A percentile compares a stretch with the other conserved stretches of the same genome.
Evolutionary conservation across 1,139 yeast species (phyloP).

Genomic region (Blastobotrys capitulatus): DNA sequence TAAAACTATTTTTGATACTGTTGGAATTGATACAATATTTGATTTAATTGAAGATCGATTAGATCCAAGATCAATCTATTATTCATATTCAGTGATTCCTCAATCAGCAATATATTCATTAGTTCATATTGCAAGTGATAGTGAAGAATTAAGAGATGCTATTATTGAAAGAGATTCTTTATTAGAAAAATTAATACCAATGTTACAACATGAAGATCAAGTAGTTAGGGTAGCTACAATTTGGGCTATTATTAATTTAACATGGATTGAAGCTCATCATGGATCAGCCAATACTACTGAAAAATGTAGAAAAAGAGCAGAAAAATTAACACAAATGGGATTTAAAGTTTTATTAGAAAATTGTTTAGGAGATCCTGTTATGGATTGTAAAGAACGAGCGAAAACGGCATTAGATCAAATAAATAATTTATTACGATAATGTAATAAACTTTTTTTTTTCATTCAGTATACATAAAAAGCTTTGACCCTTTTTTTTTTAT

Average conservation of each 20-base stretch:
- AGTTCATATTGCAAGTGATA: slow-evolving; percentile 50
- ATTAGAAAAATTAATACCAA: slow-evolving; percentile 35
- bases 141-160: slow-evolving; percentile 43
- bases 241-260: slow-evolving; percentile 54
- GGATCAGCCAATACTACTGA: slow-evolving; percentile 20
- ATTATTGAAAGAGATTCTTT: slow-evolving; percentile 41
- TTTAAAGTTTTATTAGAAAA: slow-evolving; percentile 36
- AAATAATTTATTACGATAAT: slow-evolving; percentile 21
- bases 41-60: slow-evolving; percentile 25
- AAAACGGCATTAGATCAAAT: slow-evolving; percentile 42
- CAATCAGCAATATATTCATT: slow-evolving; percentile 48
- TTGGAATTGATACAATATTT: slow-evolving; percentile 31
- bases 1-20: slow-evolving; percentile 36
- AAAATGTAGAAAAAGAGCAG: slow-evolving; percentile 22
- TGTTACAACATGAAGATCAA: slow-evolving; percentile 35
- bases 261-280: slow-evolving; percentile 43
- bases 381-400: slow-evolving; percentile 47
- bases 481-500: too few species aligned
- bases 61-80: slow-evolving; percentile 9
- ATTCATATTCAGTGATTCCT: slow-evolving; percentile 29
- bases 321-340: slow-evolving; percentile 36
- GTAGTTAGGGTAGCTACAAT: slow-evolving; percentile 49
- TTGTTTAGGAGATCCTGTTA: slow-evolving; percentile 31
- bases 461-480: too few species aligned
- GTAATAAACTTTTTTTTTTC: too few species aligned